Conservation (phyloP, 2,329 filamentous ascomycete genomes). For the Plectosphaerella cucumerina region DNA sequence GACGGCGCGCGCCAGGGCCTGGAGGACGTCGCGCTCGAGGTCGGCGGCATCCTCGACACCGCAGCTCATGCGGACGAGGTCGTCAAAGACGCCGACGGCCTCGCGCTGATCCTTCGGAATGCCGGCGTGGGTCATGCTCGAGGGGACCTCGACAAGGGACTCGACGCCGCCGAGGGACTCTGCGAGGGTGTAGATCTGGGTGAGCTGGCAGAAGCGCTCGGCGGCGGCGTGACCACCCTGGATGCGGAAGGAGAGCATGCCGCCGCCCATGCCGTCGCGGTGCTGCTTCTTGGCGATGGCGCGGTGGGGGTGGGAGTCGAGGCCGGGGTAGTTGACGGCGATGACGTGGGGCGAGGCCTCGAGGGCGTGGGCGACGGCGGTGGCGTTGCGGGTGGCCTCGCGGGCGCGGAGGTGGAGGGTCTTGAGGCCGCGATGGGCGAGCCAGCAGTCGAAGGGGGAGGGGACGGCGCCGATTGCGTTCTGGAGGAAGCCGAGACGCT, state of each 20-base stretch:
- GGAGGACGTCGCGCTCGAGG: slow-evolving; percentile 74
- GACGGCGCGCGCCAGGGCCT: slow-evolving; percentile 76
- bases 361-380: slow-evolving; percentile 69
- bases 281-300: slow-evolving; percentile 86
- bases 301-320: slow-evolving; percentile 82
- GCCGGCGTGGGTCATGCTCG: slow-evolving; percentile 94
- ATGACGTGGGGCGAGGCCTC: slow-evolving; percentile 78
- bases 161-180: slow-evolving; percentile 92
- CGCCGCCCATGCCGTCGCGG: slow-evolving; percentile 88
- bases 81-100: slow-evolving; percentile 89
- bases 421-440: slow-evolving; percentile 94
- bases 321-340: slow-evolving; percentile 91
- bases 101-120: slow-evolving; percentile 90
- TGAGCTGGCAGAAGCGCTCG: slow-evolving; percentile 86
- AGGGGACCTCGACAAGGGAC: slow-evolving; percentile 85
- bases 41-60: slow-evolving; percentile 90
- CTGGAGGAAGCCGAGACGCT: slow-evolving; percentile 83
- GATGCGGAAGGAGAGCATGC: slow-evolving; percentile 96
- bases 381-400: slow-evolving; percentile 80
- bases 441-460: slow-evolving; percentile 94
- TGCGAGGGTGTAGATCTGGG: slow-evolving; percentile 86
- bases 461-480: slow-evolving; percentile 97
- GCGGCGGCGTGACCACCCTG: slow-evolving; percentile 80
- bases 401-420: slow-evolving; percentile 89
- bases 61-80: slow-evolving; percentile 88